Conservation (phyloP, 306 rosid species). For the Rosa chinensis region DNA sequence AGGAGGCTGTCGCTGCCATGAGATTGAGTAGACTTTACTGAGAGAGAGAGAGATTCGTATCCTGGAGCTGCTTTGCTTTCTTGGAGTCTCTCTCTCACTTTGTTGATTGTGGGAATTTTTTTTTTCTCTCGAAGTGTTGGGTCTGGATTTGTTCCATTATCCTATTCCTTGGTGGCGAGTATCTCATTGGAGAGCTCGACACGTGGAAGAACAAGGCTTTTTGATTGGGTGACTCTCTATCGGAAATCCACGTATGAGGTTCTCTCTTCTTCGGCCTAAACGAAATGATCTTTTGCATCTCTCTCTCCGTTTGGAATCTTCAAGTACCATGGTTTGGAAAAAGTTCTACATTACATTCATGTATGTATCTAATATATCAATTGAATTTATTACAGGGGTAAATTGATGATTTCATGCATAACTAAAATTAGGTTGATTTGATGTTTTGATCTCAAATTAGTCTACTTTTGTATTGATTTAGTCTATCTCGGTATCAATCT, state of each 20-base stretch:
- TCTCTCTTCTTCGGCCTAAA: background rate
- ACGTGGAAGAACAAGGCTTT: constrained; percentile 45
- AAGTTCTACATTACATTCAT: no score
- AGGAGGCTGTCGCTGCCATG: constrained; percentile 63
- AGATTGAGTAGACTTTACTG: background rate
- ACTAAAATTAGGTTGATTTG: no score
- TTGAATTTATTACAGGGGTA: no score
- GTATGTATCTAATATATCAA: no score
- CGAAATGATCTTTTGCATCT: background rate
- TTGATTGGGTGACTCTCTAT: constrained; percentile 69
- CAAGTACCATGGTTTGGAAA: no score
- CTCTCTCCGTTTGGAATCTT: background rate
- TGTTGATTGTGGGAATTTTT: background rate
- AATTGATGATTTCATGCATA: no score
- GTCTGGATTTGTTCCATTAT: constrained; percentile 46
- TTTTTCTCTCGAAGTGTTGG: constrained; percentile 17
- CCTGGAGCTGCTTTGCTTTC: background rate
- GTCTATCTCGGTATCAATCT: no score
- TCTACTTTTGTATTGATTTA: no score
- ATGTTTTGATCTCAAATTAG: no score
- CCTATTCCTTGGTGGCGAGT: constrained; percentile 21
- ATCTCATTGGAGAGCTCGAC: constrained; percentile 30
- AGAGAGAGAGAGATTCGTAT: constrained; percentile 12
- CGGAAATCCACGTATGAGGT: constrained; percentile 52
- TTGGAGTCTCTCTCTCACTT: constrained; percentile 11